Conservation (phyloP, 768 basidiomycete species). For the Sporobolomyces roseus region DNA sequence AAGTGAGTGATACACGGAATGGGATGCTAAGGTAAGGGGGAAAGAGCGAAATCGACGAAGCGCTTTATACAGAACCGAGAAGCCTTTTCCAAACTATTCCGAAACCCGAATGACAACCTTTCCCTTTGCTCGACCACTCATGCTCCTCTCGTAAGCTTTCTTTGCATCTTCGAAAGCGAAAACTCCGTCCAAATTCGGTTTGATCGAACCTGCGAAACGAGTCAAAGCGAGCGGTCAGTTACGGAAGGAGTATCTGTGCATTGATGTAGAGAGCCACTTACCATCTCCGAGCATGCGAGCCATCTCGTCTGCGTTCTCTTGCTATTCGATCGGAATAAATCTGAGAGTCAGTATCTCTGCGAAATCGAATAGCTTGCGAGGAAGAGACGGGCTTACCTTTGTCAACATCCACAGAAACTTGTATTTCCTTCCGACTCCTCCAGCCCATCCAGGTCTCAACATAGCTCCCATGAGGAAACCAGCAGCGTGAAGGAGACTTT, state of each 20-base stretch:
- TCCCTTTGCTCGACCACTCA: slow-evolving; percentile 58
- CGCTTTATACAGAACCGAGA: too few species aligned
- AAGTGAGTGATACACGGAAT: too few species aligned
- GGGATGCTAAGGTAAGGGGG: too few species aligned
- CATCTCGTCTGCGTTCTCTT: slow-evolving; percentile 45
- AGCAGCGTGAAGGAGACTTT: background rate
- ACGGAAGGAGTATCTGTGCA: background rate
- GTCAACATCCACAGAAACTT: slow-evolving; percentile 6
- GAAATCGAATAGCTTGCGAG: background rate
- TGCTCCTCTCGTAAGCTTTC: slow-evolving; percentile 62
- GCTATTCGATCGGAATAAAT: slow-evolving; percentile 28
- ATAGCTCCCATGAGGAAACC: slow-evolving; percentile 47
- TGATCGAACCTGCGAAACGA: slow-evolving; percentile 53
- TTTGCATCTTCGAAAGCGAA: slow-evolving; percentile 58
- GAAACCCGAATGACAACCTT: slow-evolving; percentile 71
- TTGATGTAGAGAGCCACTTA: slow-evolving; percentile 34
- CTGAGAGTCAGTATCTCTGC: too few species aligned
- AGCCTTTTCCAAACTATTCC: too few species aligned
- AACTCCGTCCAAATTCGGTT: slow-evolving; percentile 60
- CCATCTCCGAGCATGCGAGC: slow-evolving; percentile 53
- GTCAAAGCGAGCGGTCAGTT: background rate
- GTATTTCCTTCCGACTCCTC: slow-evolving; percentile 51
- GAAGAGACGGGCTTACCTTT: background rate
- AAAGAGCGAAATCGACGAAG: too few species aligned
- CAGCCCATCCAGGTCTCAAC: slow-evolving; percentile 55